Base-by-base conservation (phyloP, 805 yeast genomes). In the Ogataea chonburiensis region DNA sequence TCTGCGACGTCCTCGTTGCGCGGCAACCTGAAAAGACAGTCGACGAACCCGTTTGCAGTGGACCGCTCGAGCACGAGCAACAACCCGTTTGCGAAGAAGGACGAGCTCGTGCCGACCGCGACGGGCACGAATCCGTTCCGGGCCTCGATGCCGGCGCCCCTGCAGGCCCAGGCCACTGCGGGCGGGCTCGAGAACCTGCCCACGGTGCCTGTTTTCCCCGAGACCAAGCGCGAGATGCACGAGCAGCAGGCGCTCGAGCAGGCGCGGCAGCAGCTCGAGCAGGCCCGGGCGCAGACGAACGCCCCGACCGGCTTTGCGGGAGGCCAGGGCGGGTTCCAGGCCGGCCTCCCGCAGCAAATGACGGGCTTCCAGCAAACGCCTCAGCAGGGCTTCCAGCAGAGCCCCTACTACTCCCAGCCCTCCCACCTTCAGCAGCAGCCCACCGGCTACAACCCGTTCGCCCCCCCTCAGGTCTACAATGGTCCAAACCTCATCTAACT, bases 101-200 rank as follows among this genome's bases (percentile, higher is more conserved):
- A 34, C 7, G 38, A 38, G 27, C 31, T 39, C 7, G 18, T 33
- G 12, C 41, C 52, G 7, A 43, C 49, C 3, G 32, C 37, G 5
- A 77, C 82, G 0, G 83, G 82, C 2, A 64, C 70, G 20, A 81
- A 81, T 50, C 87, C 87, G 19, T 81, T 81, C 61, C 66, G 75
- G 15, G 37, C 51, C 55, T 11, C 50, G 42, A 24, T 33, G 46
- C 28, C 34, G 3, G 49, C 54, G 34, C 43, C 46, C 8, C 14
- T 72, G 47, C 61, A 66, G 49, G 63, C 68, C 11, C 82, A 76
- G 50, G 71, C 77, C 2, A 81, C 87, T 2, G 83, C 86, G 21
- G 91, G 89, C 4, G 91, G 89, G 0, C 67, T 79, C 42, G 89
- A 83, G 52, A 64, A 65, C 33, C 56, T 81, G 28, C 81, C 81